Evolutionary conservation across 176 grass and related monocot species (phyloP).

Genomic region (Panicum miliaceum): DNA sequence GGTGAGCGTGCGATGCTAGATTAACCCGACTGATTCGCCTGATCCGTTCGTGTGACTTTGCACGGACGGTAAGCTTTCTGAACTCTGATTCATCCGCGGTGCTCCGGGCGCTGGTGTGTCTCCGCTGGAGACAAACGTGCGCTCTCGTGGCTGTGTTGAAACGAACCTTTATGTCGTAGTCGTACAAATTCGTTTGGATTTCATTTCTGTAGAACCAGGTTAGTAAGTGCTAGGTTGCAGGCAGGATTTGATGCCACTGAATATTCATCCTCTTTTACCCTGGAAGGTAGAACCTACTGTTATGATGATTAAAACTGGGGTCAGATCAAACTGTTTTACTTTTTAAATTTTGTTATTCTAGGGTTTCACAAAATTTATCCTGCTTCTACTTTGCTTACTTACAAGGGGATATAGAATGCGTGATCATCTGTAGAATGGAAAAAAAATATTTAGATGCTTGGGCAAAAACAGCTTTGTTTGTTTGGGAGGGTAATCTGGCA

Average conservation of each 20-base stretch:
- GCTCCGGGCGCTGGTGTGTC: background rate
- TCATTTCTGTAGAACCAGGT: background rate
- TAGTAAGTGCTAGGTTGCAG: background rate
- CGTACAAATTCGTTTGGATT: background rate
- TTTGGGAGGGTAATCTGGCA: slow-evolving; percentile 19
- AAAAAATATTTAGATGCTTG: slow-evolving; percentile 16
- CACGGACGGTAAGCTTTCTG: slow-evolving; percentile 21
- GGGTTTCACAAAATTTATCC: background rate
- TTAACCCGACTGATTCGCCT: background rate
- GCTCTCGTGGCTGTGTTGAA: background rate
- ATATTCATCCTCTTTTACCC: background rate
- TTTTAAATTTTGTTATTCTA: background rate
- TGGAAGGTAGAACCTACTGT: background rate
- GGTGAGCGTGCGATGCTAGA: slow-evolving; percentile 46
- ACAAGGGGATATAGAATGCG: background rate
- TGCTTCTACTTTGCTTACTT: background rate
- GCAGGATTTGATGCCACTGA: background rate
- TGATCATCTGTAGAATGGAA: background rate
- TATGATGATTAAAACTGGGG: slow-evolving; percentile 1
- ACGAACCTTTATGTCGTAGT: background rate
- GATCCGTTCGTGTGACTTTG: background rate
- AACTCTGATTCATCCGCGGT: background rate
- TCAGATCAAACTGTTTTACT: slow-evolving; percentile 15
- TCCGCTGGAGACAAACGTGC: background rate
- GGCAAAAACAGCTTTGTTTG: background rate